Percentiles rank a stretch among this genome's conserved stretches.
phyloP scores from a whole-genome alignment of 257 asterid species.

The Solanum chiquidenum region DNA sequence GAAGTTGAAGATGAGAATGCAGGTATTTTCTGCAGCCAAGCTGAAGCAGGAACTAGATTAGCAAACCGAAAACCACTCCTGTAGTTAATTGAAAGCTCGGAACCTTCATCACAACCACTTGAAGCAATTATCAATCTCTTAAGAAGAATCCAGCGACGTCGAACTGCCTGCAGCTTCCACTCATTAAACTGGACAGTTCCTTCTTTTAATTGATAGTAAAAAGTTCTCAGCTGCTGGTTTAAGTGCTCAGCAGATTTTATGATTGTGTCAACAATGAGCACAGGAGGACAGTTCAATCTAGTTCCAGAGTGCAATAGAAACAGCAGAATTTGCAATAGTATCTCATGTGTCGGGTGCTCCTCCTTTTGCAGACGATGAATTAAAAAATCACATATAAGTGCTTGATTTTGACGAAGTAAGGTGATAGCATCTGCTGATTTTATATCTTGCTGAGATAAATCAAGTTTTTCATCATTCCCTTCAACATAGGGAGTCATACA shows the following conservation, averaged over 20 bases:
- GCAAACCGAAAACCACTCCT: constrained; percentile 67
- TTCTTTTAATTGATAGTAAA: constrained; percentile 48
- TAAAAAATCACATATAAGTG: constrained; percentile 60
- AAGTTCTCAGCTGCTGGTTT: constrained; percentile 36
- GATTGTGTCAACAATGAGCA: constrained; percentile 70
- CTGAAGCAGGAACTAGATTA: constrained; percentile 68
- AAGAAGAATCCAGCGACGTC: constrained; percentile 73
- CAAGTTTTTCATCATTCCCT: constrained; percentile 38
- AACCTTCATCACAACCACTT: constrained; percentile 70
- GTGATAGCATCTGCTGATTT: constrained; percentile 83
- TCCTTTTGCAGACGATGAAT: constrained; percentile 51
- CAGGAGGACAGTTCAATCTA: constrained; percentile 61
- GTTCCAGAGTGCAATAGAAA: constrained; percentile 90
- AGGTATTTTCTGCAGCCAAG: constrained; percentile 78
- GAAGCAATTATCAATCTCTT: constrained; percentile 78
- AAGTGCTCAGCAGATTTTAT: constrained; percentile 60
- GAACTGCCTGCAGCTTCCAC: constrained; percentile 53
- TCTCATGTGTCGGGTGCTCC: constrained; percentile 64
- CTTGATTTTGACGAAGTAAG: constrained; percentile 83
- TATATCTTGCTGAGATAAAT: constrained; percentile 43
- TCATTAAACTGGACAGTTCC: constrained; percentile 36
- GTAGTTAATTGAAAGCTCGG: constrained; percentile 31
- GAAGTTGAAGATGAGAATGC: constrained; percentile 56
- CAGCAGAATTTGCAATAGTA: constrained; percentile 80
- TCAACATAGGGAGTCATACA: constrained; percentile 26